These are phyloP conservation scores for Agrocybe praecox DNA, from an alignment of 768 basidiomycete species.

Conservation along the genomic window DNA sequence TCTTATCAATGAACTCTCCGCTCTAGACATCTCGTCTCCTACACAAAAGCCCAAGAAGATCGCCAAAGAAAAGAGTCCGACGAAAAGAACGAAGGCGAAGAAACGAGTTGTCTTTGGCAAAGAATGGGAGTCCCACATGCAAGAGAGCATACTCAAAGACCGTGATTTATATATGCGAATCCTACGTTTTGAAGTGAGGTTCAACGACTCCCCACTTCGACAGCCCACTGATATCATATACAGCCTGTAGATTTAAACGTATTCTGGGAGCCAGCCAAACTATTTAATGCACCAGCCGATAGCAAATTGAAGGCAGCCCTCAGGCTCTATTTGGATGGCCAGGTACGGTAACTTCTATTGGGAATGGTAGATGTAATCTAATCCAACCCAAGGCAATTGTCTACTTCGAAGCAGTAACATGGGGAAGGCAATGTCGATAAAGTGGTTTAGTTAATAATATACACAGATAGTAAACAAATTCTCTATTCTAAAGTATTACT, in stretches of 20 bases:
- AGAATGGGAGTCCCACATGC: conserved; percentile 45
- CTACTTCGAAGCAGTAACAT: conserved; percentile 41
- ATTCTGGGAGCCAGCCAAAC: conserved; percentile 47
- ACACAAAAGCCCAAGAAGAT: not conserved
- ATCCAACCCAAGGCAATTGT: conserved; percentile 47
- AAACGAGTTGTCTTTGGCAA: conserved; percentile 30
- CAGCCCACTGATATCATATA: not conserved
- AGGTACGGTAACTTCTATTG: conserved; percentile 35
- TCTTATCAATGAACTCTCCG: not conserved
- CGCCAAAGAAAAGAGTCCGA: conserved; percentile 5
- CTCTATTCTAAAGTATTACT: not conserved
- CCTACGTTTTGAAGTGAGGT: conserved; percentile 64
- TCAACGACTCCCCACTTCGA: too few relatives aligned
- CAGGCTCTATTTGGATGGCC: conserved; percentile 55
- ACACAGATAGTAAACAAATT: not conserved
- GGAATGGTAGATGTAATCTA: not conserved
- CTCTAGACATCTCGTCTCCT: not conserved
- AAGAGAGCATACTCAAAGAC: conserved; percentile 44
- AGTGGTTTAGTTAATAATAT: not conserved
- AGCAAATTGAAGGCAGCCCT: conserved; percentile 41
- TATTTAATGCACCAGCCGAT: conserved; percentile 24
- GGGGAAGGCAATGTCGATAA: conserved; percentile 3
- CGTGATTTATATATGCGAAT: conserved; percentile 53
- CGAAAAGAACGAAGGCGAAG: conserved; percentile 7
- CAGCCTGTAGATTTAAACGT: conserved; percentile 64